Percentiles rank a stretch among this genome's conserved stretches.
Evolutionary conservation across 371 early-diverging fungal genomes (phyloP).

Genomic region (Neoconidiobolus thromboides): DNA sequence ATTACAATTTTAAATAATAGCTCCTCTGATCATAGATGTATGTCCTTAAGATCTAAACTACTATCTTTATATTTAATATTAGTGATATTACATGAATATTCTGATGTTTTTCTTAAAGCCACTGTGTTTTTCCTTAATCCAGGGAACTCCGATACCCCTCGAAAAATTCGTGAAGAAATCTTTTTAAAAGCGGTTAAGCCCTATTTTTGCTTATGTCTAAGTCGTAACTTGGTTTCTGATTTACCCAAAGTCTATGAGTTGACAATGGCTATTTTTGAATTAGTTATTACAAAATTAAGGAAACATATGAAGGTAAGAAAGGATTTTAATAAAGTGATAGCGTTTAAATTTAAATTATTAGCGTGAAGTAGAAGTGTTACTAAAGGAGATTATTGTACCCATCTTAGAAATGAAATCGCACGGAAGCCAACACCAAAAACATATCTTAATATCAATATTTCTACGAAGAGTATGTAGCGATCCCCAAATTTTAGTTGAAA

Average conservation of each 20-base stretch:
- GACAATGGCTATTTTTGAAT: conserved; percentile 62
- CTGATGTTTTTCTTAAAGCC: conserved; percentile 30
- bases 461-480: conserved; percentile 35
- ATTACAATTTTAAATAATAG: conserved; percentile 3
- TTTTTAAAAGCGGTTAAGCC: conserved; percentile 41
- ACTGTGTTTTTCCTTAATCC: conserved; percentile 13
- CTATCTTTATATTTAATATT: conserved; percentile 39
- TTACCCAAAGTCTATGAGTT: conserved; percentile 67
- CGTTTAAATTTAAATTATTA: neutral
- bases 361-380: conserved; percentile 52
- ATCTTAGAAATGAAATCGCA: conserved; percentile 38
- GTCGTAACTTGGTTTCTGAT: conserved; percentile 35
- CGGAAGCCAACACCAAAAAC: conserved; percentile 11
- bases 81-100: conserved; percentile 5
- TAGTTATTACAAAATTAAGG: conserved; percentile 43
- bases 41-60: conserved; percentile 36
- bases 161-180: conserved; percentile 12
- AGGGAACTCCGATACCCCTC: neutral
- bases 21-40: conserved; percentile 22
- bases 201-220: conserved; percentile 38
- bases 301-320: conserved; percentile 30
- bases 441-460: conserved; percentile 21
- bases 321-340: neutral
- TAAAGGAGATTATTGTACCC: conserved; percentile 52
- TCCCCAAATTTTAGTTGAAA: conserved; percentile 75